Percentiles rank a stretch among this genome's conserved stretches.
These are phyloP conservation scores for Xylariaceae sp. DNA, from an alignment of 2,329 filamentous ascomycete genomes.

Conservation along the genomic window DNA sequence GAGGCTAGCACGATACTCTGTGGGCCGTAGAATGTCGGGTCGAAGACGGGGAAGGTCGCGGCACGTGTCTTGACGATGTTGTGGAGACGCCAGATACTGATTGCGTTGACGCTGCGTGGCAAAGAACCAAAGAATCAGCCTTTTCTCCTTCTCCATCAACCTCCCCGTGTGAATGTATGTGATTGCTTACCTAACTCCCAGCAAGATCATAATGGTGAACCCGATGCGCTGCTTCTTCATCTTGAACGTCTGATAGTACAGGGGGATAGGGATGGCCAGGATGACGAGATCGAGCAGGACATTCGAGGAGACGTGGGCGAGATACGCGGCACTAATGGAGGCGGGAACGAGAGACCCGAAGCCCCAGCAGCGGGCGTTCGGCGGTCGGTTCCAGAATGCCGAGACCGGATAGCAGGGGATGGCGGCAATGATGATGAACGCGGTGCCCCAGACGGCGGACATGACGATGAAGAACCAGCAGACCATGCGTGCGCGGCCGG, in stretches of 20 bases:
- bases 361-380: slow-evolving; percentile 26
- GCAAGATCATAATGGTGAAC: slow-evolving; percentile 28
- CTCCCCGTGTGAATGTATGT: background rate
- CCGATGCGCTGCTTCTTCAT: slow-evolving; percentile 29
- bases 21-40: slow-evolving; percentile 35
- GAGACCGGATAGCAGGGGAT: slow-evolving; percentile 31
- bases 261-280: slow-evolving; percentile 29
- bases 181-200: slow-evolving; percentile 30
- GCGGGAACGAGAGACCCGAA: slow-evolving; percentile 28
- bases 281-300: slow-evolving; percentile 31
- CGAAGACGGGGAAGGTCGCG: slow-evolving; percentile 31
- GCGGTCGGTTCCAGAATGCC: slow-evolving; percentile 29
- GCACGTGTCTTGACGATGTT: slow-evolving; percentile 28
- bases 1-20: slow-evolving; percentile 31
- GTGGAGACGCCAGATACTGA: slow-evolving; percentile 32
- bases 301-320: slow-evolving; percentile 29
- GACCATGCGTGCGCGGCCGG: slow-evolving; percentile 18
- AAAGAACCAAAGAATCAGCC: background rate
- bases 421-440: slow-evolving; percentile 29
- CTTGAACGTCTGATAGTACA: slow-evolving; percentile 27
- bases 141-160: too few relatives aligned
- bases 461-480: slow-evolving; percentile 26
- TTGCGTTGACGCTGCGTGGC: slow-evolving; percentile 26
- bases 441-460: slow-evolving; percentile 29
- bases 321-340: slow-evolving; percentile 28